Evolutionary conservation across 306 rosid genomes (phyloP).

Genomic region (Dalbergia cochinchinensis): DNA sequence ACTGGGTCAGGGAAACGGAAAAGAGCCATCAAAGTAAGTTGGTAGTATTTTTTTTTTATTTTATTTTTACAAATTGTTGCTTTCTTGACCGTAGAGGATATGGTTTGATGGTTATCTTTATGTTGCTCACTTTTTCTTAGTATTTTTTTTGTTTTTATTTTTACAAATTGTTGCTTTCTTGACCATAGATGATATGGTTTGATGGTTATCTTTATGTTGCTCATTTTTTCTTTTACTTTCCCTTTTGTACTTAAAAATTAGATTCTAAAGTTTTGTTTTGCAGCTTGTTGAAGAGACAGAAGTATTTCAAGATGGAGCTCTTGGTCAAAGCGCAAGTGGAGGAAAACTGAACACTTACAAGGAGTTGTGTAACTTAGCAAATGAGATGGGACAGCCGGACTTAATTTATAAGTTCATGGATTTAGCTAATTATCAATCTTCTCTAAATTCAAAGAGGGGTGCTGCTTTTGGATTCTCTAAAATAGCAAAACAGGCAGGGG

Average conservation of each 20-base stretch:
- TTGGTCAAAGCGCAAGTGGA: constrained; percentile 79
- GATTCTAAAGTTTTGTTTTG: constrained; percentile 41
- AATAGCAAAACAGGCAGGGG: constrained; percentile 97
- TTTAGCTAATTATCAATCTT: constrained; percentile 93
- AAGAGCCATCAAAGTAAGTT: constrained; percentile 91
- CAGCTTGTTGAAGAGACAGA: constrained; percentile 94
- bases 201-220: constrained; percentile 18
- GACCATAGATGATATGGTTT: neutral
- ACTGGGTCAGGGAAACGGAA: constrained; percentile 93
- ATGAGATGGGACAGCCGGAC: constrained; percentile 99
- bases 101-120: neutral
- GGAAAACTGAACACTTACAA: constrained; percentile 95
- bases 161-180: constrained; percentile 9
- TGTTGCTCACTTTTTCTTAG: constrained; percentile 28
- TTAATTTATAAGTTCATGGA: constrained; percentile 97
- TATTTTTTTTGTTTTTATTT: no score
- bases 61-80: constrained; percentile 5
- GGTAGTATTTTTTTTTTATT: constrained; percentile 35
- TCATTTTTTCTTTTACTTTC: constrained; percentile 29
- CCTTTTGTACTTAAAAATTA: constrained; percentile 1
- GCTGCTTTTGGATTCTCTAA: constrained; percentile 99
- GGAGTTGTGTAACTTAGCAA: constrained; percentile 95
- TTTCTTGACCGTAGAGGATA: constrained; percentile 15
- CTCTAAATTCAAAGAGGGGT: constrained; percentile 91
- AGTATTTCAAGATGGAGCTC: constrained; percentile 93